Evolutionary conservation across 306 rosid genomes (phyloP).

Genomic region (Fagus sylvatica): DNA sequence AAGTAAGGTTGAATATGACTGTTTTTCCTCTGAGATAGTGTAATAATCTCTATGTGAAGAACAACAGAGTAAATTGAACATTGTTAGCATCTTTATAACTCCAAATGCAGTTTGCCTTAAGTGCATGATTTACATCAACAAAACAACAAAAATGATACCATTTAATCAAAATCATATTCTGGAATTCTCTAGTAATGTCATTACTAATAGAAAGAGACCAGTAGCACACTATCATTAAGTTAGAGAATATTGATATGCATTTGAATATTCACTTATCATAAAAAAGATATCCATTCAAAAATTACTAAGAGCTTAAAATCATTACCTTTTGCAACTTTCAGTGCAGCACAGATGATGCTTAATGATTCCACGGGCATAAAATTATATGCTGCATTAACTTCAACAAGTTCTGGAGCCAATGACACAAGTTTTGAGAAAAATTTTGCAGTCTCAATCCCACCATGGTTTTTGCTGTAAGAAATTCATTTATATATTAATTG

Average conservation of each 20-base stretch:
- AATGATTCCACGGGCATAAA: conserved; percentile 67
- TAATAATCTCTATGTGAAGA: background rate
- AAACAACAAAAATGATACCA: background rate
- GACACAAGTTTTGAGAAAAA: conserved; percentile 63
- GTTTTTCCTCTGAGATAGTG: background rate
- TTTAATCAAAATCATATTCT: background rate
- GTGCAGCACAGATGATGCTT: conserved; percentile 52
- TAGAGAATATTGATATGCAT: too few species aligned
- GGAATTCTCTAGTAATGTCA: background rate
- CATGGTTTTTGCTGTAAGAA: conserved; percentile 71
- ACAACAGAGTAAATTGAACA: background rate
- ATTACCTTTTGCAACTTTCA: conserved; percentile 65
- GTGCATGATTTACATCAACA: background rate
- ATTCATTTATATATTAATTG: conserved; percentile 19
- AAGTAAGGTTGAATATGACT: background rate
- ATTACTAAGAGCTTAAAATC: background rate
- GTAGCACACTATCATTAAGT: background rate
- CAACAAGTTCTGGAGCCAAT: conserved; percentile 57
- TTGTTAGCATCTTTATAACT: background rate
- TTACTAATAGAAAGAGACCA: background rate
- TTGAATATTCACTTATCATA: too few species aligned
- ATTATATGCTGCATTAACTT: conserved; percentile 76
- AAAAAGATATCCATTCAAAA: background rate
- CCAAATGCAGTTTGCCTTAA: background rate
- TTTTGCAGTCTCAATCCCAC: conserved; percentile 68